These are phyloP conservation scores for Rhododendron williamsianum DNA, from an alignment of 148 eudicot genomes.

Conservation along the genomic window DNA sequence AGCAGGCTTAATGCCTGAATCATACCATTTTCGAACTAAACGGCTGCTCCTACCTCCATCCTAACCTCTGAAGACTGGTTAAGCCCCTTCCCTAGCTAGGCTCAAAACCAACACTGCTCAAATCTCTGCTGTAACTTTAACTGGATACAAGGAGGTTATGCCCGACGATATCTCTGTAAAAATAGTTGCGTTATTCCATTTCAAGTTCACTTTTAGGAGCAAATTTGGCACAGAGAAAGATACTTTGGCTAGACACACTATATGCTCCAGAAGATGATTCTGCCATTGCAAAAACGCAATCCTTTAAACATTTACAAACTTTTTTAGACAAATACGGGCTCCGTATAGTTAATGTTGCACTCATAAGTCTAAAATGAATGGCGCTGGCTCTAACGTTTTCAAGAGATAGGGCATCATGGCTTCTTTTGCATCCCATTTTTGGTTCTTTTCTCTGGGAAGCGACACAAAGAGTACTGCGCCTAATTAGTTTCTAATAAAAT, in stretches of 20 bases:
- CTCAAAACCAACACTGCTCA: background rate
- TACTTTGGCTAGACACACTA: background rate
- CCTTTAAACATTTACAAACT: background rate
- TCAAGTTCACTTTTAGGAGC: background rate
- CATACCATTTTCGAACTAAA: background rate
- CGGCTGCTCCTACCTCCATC: background rate
- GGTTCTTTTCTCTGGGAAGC: background rate
- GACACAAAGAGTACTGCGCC: background rate
- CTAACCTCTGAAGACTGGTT: background rate
- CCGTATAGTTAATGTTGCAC: no score
- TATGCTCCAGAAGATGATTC: no score
- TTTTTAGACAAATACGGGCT: background rate
- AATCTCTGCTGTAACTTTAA: background rate
- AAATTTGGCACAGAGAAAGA: background rate
- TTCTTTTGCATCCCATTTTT: background rate
- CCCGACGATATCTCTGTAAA: background rate
- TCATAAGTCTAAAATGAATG: background rate
- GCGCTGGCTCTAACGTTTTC: background rate
- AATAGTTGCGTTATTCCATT: background rate
- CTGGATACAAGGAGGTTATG: background rate
- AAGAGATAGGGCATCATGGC: no score
- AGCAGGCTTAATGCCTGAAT: background rate
- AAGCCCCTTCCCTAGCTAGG: background rate
- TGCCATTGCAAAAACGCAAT: background rate
- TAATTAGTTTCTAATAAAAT: no score